Evolutionary conservation across 306 rosid species (phyloP), one percentile per base, ranked within the genome.

Genomic region (Cajanus cajan): DNA sequence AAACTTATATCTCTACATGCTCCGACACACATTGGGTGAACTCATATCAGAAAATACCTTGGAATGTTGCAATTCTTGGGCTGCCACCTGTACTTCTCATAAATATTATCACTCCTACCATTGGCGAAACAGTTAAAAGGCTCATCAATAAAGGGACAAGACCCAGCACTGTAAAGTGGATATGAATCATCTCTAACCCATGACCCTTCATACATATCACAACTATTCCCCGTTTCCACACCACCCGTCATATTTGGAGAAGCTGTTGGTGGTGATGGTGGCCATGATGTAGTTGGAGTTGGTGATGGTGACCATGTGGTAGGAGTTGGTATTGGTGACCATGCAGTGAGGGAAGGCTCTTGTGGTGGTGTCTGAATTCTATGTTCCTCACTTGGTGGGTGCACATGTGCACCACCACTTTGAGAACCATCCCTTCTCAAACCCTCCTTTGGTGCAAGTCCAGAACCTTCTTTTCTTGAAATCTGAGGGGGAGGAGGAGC

Each of bases 171-270:
- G 77, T 91, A 93, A 48, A 89, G 94, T 11, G 94, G 90, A 50
- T 88, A 85, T 1, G 94, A 87, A 68, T 91, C 97, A 65, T 93
- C 98, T 51, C 37, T 81, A 40, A 90, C 89, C 98, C 98, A 93
- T 44, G 87, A 82, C 13, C 98, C 98, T 43, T 93, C 88, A 55
- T 80, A 88, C 25, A 93, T 21, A 75, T 93, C 90, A 85, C 98
- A 93, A 2, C 2, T 24, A 62, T 40, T 80, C 89, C 85, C 59
- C 22, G 85, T 43, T 68, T 79, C 85, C 28, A 84, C 11, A 76
- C 25, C 37, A 67, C 55, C 39, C 74, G 22, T 36, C 59, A 4
- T 80, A 64, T 82, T 81, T 51, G 62, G 79, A 14, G 78, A 57
- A 11, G 36, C 1, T 21, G 18, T 57, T 10, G 63, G 63, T 8